Percentiles rank a stretch among this genome's conserved stretches.
These are phyloP conservation scores for Trichoderma asperellum DNA, from an alignment of 2,329 filamentous ascomycete species.

Conservation along the genomic window DNA sequence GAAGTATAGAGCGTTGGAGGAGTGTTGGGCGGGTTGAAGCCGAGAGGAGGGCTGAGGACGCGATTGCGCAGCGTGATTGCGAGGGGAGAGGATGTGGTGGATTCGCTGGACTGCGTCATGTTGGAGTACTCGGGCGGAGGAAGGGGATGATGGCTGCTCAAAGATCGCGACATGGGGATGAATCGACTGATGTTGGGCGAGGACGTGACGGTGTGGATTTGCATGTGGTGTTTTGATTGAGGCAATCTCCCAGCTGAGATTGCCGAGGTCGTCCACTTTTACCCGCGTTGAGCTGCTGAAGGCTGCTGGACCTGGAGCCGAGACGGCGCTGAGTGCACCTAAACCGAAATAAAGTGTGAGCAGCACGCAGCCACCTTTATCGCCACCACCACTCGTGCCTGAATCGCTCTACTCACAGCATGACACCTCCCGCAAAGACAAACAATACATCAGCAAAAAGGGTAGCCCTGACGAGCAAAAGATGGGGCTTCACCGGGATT, in stretches of 20 bases:
- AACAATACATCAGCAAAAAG: background rate
- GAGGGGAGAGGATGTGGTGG: background rate
- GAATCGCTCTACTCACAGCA: background rate
- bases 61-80: constrained; percentile 35
- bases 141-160: background rate
- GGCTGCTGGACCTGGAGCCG: background rate
- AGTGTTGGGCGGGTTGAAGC: constrained; percentile 37
- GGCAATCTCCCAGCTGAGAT: constrained; percentile 1
- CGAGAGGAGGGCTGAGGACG: constrained; percentile 40
- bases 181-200: background rate
- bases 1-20: constrained; percentile 36
- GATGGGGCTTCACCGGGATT: constrained; percentile 32
- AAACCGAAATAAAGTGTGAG: background rate
- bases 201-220: background rate
- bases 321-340: background rate
- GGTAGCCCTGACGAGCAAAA: constrained; percentile 8
- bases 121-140: background rate
- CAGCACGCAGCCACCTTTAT: background rate
- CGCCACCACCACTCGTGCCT: background rate
- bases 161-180: background rate
- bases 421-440: background rate
- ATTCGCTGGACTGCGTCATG: constrained; percentile 4
- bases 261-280: constrained; percentile 25
- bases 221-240: constrained; percentile 11
- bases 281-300: constrained; percentile 9